Base-by-base conservation (phyloP, 2,329 filamentous ascomycete genomes). In the Dryadomyces sulphureus region DNA sequence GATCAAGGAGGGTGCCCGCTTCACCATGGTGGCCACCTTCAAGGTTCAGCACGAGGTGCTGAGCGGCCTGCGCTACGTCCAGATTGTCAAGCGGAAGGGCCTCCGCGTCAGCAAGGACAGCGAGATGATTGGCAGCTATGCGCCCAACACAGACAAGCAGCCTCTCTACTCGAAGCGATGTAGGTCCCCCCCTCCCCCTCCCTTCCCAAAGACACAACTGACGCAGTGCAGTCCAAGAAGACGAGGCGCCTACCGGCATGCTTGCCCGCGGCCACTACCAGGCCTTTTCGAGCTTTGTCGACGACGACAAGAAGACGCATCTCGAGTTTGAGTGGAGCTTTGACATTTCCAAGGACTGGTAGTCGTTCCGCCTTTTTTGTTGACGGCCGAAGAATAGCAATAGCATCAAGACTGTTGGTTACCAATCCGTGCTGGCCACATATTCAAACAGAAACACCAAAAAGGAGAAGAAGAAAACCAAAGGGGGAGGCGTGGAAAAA, bases 121-220 rank as follows among this genome's bases (percentile, higher is more conserved):
- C 57, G 90, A 96, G 70, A 98, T 98, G 92, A 84, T 98, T 75
- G 88, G 90, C 55, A 94, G 86, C 57, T 98, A 90, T 60, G 84
- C 87, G 46, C 92, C 92, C 54, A 95, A 82, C 70, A 96, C 90
- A 17, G 83, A 87, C 52, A 84, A 87, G 65, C 86, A 85, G 65
- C 79, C 83, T 9, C 64, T 81, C 52, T 93, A 96, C 65, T 79
- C 79, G 64, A 96, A 96, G 75, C 84, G 83, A 61, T 96, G 89
- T 94, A 77, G 68, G 85, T 69, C 12, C 1, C 11, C 32, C 14
- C 14, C 41, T 6, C 6, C 24, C 6, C 22, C 41, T 16, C 8
- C 30, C 5, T 21, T 25, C 12, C 41, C 8, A 17, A 4, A 17
- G 16, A 32, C 4, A 32, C 27, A 8, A 8, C 25, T 4, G 27